phyloP scores from a whole-genome alignment of 352 stramenopile species.

The Phytophthora ohioensis region DNA sequence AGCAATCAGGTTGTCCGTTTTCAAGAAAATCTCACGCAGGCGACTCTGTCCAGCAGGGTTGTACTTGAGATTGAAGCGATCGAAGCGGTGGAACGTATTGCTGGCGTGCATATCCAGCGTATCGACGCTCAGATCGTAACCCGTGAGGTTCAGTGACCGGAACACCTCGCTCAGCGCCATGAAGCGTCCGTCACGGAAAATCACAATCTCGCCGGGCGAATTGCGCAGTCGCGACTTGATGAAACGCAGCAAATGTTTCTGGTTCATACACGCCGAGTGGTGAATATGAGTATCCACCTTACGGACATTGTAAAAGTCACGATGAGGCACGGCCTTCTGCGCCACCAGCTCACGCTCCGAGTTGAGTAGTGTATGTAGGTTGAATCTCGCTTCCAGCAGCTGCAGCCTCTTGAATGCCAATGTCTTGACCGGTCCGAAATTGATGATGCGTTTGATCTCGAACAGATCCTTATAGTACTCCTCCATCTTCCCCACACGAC shows the following conservation, averaged over 20 bases:
- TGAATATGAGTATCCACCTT: constrained; percentile 99
- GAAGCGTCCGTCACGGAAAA: constrained; percentile 95
- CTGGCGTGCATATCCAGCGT: constrained; percentile 99
- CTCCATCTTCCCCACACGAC: constrained; percentile 49
- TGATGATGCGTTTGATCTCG: constrained; percentile 88
- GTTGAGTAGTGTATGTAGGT: constrained; percentile 97
- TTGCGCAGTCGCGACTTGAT: constrained; percentile 88
- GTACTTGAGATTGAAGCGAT: constrained; percentile 99
- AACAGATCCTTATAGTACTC: constrained; percentile 85
- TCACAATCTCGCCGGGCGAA: constrained; percentile 93
- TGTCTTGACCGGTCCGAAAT: constrained; percentile 89
- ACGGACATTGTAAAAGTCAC: constrained; percentile 98
- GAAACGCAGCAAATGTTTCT: constrained; percentile 95
- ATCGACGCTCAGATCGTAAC: constrained; percentile 98
- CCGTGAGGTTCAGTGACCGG: constrained; percentile 93
- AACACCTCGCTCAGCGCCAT: constrained; percentile 97
- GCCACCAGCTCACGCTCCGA: constrained; percentile 94
- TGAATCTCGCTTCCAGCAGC: constrained; percentile 94
- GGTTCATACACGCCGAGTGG: constrained; percentile 96
- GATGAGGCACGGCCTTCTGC: constrained; percentile 96
- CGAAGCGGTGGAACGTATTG: constrained; percentile 99
- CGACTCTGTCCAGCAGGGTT: constrained; percentile 95
- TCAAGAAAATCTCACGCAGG: constrained; percentile 99
- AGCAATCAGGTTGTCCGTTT: constrained; percentile 98
- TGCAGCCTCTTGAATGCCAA: constrained; percentile 89